These are phyloP conservation scores for Mycosphaerelloides madeirae DNA, from an alignment of 2,329 filamentous ascomycete species.

Conservation along the genomic window DNA sequence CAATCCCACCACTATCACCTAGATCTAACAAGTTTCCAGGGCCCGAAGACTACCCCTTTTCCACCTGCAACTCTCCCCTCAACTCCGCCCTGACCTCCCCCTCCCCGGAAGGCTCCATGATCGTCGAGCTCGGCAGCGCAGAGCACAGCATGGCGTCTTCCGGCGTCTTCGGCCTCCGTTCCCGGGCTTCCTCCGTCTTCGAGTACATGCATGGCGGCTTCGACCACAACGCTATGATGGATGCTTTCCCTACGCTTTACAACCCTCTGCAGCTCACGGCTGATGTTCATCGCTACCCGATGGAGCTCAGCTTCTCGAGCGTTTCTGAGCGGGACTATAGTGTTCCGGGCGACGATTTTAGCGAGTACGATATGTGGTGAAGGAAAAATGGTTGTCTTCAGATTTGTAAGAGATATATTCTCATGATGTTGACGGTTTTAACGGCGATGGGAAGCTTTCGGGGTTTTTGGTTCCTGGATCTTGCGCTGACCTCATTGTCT, in stretches of 20 bases:
- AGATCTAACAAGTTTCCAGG: background rate
- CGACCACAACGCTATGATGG: background rate
- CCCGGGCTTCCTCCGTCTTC: slow-evolving; percentile 4
- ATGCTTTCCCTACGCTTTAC: background rate
- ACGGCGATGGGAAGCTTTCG: no score
- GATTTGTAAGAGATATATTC: no score
- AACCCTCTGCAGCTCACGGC: background rate
- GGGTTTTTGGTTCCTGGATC: no score
- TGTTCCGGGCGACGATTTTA: background rate
- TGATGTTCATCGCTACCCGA: background rate
- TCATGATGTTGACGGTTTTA: no score
- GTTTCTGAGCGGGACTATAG: no score
- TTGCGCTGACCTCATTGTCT: no score
- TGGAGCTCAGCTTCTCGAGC: background rate
- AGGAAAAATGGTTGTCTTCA: background rate
- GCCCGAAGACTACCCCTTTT: background rate
- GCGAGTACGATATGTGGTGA: background rate
- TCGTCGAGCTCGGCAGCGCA: slow-evolving; percentile 2
- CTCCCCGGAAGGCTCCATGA: slow-evolving; percentile 2
- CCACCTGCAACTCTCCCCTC: background rate
- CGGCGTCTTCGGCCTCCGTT: background rate
- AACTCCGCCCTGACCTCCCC: background rate
- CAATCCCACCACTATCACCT: background rate
- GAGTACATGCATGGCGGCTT: background rate
- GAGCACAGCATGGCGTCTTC: slow-evolving; percentile 6